These are phyloP conservation scores for Suillus fuscotomentosus DNA, from an alignment of 768 basidiomycete genomes.

Conservation along the genomic window DNA sequence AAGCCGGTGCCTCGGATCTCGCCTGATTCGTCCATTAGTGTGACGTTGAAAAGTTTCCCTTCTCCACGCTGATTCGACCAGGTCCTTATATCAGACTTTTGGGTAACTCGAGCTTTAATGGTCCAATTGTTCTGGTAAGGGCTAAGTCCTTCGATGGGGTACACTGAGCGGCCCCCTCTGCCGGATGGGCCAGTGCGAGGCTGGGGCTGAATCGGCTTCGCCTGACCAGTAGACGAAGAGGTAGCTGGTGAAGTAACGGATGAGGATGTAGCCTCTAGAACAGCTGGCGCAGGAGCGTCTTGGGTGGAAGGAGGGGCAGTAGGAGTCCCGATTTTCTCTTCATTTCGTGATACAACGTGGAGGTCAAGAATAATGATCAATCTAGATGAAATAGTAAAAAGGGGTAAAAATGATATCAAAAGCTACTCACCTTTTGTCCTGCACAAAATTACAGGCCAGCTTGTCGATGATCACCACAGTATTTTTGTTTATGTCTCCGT, in stretches of 20 bases:
- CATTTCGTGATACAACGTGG: slow-evolving; percentile 48
- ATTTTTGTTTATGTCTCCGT: slow-evolving; percentile 60
- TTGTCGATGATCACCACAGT: slow-evolving; percentile 69
- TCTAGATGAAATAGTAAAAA: slow-evolving; percentile 36
- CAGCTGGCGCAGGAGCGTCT: slow-evolving; percentile 22
- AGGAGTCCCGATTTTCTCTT: slow-evolving; percentile 78
- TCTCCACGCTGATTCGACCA: slow-evolving; percentile 91
- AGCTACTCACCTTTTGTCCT: slow-evolving; percentile 72
- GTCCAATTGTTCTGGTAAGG: slow-evolving; percentile 99
- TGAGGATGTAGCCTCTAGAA: slow-evolving; percentile 27
- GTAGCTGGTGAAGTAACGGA: slow-evolving; percentile 27
- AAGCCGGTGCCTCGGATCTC: slow-evolving; percentile 91
- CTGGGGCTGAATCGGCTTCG: background rate
- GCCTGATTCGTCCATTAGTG: slow-evolving; percentile 92
- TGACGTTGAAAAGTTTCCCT: slow-evolving; percentile 92
- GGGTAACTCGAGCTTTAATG: slow-evolving; percentile 90
- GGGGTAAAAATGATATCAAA: background rate
- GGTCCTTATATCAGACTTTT: slow-evolving; percentile 85
- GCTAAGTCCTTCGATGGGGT: slow-evolving; percentile 91
- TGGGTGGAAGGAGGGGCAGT: slow-evolving; percentile 36
- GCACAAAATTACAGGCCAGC: slow-evolving; percentile 80
- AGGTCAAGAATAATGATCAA: slow-evolving; percentile 79
- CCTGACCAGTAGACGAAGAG: slow-evolving; percentile 17
- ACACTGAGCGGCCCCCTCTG: slow-evolving; percentile 36
- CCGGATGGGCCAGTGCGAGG: slow-evolving; percentile 15